Evolutionary conservation across 306 rosid species (phyloP), one percentile per base, ranked within the genome.

Genomic region (Vigna angularis): DNA sequence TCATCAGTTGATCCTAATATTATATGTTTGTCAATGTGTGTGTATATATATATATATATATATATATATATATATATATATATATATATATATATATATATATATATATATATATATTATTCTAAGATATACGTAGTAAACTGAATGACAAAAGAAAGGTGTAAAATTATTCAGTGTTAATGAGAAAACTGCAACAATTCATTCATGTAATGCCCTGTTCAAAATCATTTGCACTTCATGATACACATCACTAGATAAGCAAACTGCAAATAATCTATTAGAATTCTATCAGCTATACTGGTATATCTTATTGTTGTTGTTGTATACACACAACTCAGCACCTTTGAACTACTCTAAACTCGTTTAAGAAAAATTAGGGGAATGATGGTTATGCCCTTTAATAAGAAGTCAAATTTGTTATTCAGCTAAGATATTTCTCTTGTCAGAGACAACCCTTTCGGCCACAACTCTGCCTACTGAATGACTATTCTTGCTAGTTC

Each of bases 361-460:
- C 81, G 50, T 45, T 58, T 62, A 62, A 12, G 47, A n/a, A 20
- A 73, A 67, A 40, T 47, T 57, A 51, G 81, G 30, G 77, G 15
- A 64, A 70, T 34, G 52, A 32, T 20, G 40, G 18, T 15, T 24
- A 9, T 42, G 51, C 42, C 59, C 53, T 73, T 49, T 16, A 22
- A 13, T 47, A 16, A 52, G 36, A 52, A 65, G 58, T 63, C 30
- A 64, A 80, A 34, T 56, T 51, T 81, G 52, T 81, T 28, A 85
- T 77, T 86, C 85, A 67, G 32, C 76, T 48, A 49, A 15, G 56
- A 74, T 20, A n/a, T 45, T 74, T 89, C 96, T 89, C 92, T 92
- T 95, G 85, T 92, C 97, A 11, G 97, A 88, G 11, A 9, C 77
- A 42, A 55, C 81, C 78, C 84, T 88, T 62, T 87, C 90, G 9